Evolutionary conservation across 768 basidiomycete genomes (phyloP), one percentile per base, ranked within the genome.

Genomic region (Tulasnella sp.): DNA sequence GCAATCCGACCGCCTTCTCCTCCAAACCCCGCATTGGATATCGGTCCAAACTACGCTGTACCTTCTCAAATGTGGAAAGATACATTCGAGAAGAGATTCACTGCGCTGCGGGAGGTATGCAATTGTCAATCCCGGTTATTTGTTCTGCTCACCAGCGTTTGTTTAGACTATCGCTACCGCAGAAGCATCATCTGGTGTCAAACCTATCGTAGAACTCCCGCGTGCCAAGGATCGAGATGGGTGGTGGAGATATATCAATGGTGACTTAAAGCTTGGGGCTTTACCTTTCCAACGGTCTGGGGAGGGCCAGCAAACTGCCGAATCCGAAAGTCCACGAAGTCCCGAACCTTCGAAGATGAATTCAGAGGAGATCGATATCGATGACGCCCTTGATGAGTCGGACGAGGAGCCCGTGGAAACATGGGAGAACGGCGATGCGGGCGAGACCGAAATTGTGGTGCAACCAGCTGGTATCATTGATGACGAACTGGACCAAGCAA

Each of bases 181-280:
- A 57, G 73, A 74, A 37, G 44, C 37, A 51, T 29, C 35, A 20
- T 40, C 76, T 61, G 55, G 78, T 39, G 35, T 78, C 26, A 35
- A 37, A 51, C 26, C 39, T 57, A 13, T 44, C 23, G 40, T 72
- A 26, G 35, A 48, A 11, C 32, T 77, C 3, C 79, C 79, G 11
- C 32, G 46, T 39, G 18, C 46, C 29, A 80, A 80, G 46, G 79
- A 80, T 74, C 40, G 78, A 32, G 78, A 79, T 70, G 79, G 78
- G 15, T 80, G 79, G 79, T 76, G 78, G 70, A 79, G 61, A 23
- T 78, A 80, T 51, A 79, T 80, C 46, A 78, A 78, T 42, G 77
- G 77, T 44, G 40, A 55, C 39, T n/a, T 72, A 15, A 77, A 77
- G 46, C 76, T 42, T 9, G 76, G 76, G 2, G 67, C 76, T 35